Conservation (phyloP, 495 filamentous ascomycete species). For the Entonaema liquescens region DNA sequence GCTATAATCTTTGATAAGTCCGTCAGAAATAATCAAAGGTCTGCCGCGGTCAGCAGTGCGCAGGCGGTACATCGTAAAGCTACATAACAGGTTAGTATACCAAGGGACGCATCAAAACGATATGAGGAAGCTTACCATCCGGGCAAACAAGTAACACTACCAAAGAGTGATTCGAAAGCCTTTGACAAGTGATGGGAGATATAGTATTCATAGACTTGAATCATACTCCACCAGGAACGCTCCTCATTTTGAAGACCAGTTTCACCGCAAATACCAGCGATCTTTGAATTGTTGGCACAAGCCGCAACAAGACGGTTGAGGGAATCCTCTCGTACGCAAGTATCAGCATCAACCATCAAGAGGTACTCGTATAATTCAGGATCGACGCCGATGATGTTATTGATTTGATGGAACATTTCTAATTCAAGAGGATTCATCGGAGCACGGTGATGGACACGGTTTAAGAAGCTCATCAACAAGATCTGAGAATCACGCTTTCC, state of each 20-base stretch:
- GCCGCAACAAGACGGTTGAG: conserved; percentile 91
- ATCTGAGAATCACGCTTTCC: conserved; percentile 98
- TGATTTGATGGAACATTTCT: conserved; percentile 98
- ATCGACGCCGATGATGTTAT: conserved; percentile 98
- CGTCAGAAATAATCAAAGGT: conserved; percentile 90
- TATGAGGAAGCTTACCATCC: conserved; percentile 78
- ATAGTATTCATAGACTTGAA: conserved; percentile 98
- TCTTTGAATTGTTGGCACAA: conserved; percentile 93
- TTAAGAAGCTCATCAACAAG: conserved; percentile 85
- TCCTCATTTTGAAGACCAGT: conserved; percentile 97
- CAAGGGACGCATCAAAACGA: background rate
- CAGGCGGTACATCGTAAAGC: conserved; percentile 98
- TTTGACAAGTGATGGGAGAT: conserved; percentile 95
- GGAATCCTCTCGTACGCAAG: conserved; percentile 90
- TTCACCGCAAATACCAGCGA: conserved; percentile 97
- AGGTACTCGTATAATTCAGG: conserved; percentile 97
- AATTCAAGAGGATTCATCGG: conserved; percentile 96
- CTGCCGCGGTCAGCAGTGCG: conserved; percentile 91
- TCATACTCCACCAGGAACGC: conserved; percentile 98
- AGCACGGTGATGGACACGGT: conserved; percentile 92
- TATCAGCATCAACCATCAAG: conserved; percentile 98
- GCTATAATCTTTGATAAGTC: conserved; percentile 85
- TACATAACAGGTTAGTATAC: conserved; percentile 55
- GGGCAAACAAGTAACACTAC: conserved; percentile 95
- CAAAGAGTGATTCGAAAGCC: conserved; percentile 94